Evolutionary conservation across 768 basidiomycete genomes (phyloP), one percentile per base, ranked within the genome.

Genomic region (Clavaria fumosa): DNA sequence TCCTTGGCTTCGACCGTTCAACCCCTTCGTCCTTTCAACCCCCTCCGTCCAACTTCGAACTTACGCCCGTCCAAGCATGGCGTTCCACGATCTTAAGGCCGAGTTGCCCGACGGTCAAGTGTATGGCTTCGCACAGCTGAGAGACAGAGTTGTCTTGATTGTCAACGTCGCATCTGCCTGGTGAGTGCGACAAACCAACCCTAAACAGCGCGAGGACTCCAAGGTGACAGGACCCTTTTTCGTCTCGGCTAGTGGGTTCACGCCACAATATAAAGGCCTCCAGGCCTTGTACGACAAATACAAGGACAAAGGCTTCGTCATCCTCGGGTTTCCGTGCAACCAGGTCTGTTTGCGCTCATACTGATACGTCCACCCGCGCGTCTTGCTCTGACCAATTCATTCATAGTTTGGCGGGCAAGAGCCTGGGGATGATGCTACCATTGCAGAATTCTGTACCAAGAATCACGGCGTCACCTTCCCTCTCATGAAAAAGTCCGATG

Each of bases 381-480:
- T 18, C 20, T 20, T 21, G 18, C n/a, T n/a, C n/a, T 37, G 11
- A 28, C 19, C 34, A 31, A 32, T 35, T 23, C 30, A 10, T 34
- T 6, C 33, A 14, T 45, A 91, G 76, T 91, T 93, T 49, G 82
- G 75, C 38, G 69, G 70, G 0, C 88, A 91, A 59, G 88, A 91
- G 49, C 88, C 88, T 0, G 78, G 69, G n/a, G 64, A 69, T 22
- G 86, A 91, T 48, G 67, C 66, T n/a, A 68, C 69, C 30, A 80
- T 91, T 47, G 66, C 63, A 14, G 62, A 73, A 50, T 83, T 81
- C 56, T 88, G 85, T 61, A 61, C 70, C 35, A 50, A 73, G 43
- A 93, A 90, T 63, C 77, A 90, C 53, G 85, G 85, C 12, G 89
- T 96, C 19, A 73, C 72, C 5, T 93, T 93, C 66, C 85, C 85